A percentile compares a stretch with the other conserved stretches of the same genome.
Evolutionary conservation across 2,329 filamentous ascomycete genomes (phyloP).

Genomic region (Aspergillus felis): DNA sequence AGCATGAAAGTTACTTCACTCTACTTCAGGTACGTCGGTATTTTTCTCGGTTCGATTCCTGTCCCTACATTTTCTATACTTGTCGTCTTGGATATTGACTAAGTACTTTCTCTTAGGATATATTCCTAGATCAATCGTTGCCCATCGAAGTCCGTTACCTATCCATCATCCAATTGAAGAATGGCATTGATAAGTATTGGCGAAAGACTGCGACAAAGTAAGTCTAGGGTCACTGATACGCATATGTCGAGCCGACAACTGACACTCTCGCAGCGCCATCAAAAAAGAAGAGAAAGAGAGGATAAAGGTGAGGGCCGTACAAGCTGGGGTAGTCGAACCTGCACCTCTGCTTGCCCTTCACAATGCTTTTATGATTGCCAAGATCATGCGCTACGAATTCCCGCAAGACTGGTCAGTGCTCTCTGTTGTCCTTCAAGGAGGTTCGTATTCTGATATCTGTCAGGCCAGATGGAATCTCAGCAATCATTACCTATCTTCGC

Average conservation of each 20-base stretch:
- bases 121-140: conserved; percentile 75
- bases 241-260: conserved; percentile 8
- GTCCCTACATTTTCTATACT: background rate
- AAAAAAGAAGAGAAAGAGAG: conserved; percentile 67
- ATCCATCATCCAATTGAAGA: conserved; percentile 90
- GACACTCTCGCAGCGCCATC: conserved; percentile 48
- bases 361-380: conserved; percentile 82
- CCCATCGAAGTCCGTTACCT: conserved; percentile 79
- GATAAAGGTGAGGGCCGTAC: conserved; percentile 71
- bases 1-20: conserved; percentile 61
- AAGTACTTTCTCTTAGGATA: conserved; percentile 50
- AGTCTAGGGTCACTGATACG: conserved; percentile 4
- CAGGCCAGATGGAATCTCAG: conserved; percentile 48
- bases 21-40: conserved; percentile 60
- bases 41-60: background rate
- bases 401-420: conserved; percentile 69
- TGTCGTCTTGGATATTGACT: background rate
- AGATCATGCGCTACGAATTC: conserved; percentile 85
- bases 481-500: conserved; percentile 62
- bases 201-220: conserved; percentile 70
- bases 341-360: conserved; percentile 75
- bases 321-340: conserved; percentile 72
- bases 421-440: background rate
- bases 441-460: conserved; percentile 6
- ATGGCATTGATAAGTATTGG: conserved; percentile 95